phyloP scores from a whole-genome alignment of 192 early-diverging fungal genomes.

The Backusella tarrabulga region DNA sequence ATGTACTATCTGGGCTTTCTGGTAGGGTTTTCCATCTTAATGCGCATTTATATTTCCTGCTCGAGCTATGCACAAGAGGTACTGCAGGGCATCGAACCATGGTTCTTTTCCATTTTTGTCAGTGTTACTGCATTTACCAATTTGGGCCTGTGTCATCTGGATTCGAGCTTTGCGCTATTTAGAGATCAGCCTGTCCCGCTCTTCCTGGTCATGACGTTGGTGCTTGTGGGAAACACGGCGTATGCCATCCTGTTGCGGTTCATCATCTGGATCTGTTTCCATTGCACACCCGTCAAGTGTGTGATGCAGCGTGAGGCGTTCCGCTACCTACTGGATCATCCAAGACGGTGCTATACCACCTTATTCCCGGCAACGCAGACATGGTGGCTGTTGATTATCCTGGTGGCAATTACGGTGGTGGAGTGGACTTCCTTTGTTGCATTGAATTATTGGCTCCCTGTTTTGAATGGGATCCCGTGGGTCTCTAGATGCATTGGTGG shows the following conservation, averaged over 20 bases:
- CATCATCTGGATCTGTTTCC: constrained; percentile 22
- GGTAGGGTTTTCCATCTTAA: constrained; percentile 1
- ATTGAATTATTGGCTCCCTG: constrained; percentile 30
- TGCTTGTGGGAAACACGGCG: constrained; percentile 31
- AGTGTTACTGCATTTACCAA: constrained; percentile 28
- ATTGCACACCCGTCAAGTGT: background rate
- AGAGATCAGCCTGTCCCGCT: constrained; percentile 17
- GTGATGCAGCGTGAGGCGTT: constrained; percentile 20
- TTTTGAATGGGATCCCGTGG: constrained; percentile 18
- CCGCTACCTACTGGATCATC: constrained; percentile 31
- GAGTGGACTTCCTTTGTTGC: constrained; percentile 20
- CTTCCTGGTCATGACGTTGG: constrained; percentile 9
- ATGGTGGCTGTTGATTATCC: constrained; percentile 25
- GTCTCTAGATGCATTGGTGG: constrained; percentile 26
- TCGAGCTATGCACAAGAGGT: constrained; percentile 27
- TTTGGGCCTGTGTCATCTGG: constrained; percentile 23
- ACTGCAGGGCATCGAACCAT: constrained; percentile 14
- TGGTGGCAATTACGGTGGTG: constrained; percentile 21
- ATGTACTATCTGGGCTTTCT: constrained; percentile 26
- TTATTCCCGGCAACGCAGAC: constrained; percentile 34
- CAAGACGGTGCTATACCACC: constrained; percentile 34
- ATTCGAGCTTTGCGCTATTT: constrained; percentile 27
- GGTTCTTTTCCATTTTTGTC: constrained; percentile 32
- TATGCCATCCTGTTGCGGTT: constrained; percentile 26
- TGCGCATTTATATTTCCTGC: constrained; percentile 26